phyloP scores from a whole-genome alignment of 441 rosid genomes.

The Lepidium campestre region DNA sequence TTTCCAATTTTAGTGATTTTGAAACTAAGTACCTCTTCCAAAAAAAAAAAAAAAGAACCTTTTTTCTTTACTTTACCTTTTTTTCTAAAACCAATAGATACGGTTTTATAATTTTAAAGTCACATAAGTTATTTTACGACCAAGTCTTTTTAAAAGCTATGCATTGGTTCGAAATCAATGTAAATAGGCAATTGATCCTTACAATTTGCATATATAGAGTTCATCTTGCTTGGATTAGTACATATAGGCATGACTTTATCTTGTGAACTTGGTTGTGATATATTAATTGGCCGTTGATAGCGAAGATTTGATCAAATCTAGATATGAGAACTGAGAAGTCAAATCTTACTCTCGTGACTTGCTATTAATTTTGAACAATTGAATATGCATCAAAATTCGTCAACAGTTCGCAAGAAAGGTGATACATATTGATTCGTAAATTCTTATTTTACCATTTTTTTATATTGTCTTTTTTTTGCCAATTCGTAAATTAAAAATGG shows the following conservation, averaged over 20 bases:
- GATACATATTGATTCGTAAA: too few species aligned
- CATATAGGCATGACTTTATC: constrained; percentile 4
- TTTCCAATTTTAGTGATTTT: neutral
- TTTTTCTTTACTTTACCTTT: neutral
- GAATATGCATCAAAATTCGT: neutral
- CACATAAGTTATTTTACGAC: neutral
- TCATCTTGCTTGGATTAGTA: neutral
- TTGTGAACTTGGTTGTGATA: constrained; percentile 14
- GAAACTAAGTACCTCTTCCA: neutral
- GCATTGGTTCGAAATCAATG: neutral
- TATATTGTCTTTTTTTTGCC: too few species aligned
- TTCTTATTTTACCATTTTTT: too few species aligned
- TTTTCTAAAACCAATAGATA: neutral
- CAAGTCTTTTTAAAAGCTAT: neutral
- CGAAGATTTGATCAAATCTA: constrained; percentile 16
- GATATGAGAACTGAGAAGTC: constrained; percentile 10
- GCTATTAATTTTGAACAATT: neutral
- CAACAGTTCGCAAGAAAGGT: neutral
- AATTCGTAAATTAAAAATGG: too few species aligned
- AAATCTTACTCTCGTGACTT: constrained; percentile 19
- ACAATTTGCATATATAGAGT: neutral
- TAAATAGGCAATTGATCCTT: neutral
- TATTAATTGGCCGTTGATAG: constrained; percentile 5
- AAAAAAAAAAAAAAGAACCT: neutral
- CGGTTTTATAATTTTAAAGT: neutral